phyloP scores from a whole-genome alignment of 306 rosid genomes.

The Pueraria montana region DNA sequence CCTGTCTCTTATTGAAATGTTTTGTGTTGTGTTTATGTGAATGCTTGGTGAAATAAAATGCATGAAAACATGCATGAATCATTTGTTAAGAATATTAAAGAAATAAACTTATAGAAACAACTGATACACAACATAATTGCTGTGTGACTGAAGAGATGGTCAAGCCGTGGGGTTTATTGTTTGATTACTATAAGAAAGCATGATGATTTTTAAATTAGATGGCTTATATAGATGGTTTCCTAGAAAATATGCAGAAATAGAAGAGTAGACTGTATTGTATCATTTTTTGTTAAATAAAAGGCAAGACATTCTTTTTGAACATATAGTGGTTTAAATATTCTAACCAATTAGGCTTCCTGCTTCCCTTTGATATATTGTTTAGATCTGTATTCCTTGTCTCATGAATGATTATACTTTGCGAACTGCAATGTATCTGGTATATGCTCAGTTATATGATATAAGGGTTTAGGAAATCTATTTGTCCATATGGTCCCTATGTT shows the following conservation, averaged over 20 bases:
- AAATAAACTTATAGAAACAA: not conserved
- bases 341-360: constrained; percentile 11
- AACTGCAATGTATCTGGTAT: constrained; percentile 29
- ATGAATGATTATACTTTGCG: not conserved
- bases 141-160: not conserved
- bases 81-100: constrained; percentile 20
- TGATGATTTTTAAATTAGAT: constrained; percentile 6
- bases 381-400: constrained; percentile 23
- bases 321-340: not conserved
- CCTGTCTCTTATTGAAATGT: not conserved
- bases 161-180: not conserved
- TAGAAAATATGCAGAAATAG: constrained; percentile 14
- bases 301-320: not conserved
- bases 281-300: not conserved
- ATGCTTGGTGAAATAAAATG: constrained; percentile 2
- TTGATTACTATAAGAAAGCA: not conserved
- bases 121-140: not conserved
- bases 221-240: constrained; percentile 1
- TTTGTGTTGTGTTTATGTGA: constrained; percentile 37
- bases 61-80: constrained; percentile 8
- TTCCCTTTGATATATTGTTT: constrained; percentile 22
- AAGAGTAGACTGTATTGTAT: not conserved
- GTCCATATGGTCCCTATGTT: constrained; percentile 4
- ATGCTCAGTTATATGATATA: constrained; percentile 20
- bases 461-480: not conserved